Percentiles rank a stretch among this genome's conserved stretches.
Evolutionary conservation across 73 alveolate species (phyloP).

Genomic region (Paramecium caudatum): DNA sequence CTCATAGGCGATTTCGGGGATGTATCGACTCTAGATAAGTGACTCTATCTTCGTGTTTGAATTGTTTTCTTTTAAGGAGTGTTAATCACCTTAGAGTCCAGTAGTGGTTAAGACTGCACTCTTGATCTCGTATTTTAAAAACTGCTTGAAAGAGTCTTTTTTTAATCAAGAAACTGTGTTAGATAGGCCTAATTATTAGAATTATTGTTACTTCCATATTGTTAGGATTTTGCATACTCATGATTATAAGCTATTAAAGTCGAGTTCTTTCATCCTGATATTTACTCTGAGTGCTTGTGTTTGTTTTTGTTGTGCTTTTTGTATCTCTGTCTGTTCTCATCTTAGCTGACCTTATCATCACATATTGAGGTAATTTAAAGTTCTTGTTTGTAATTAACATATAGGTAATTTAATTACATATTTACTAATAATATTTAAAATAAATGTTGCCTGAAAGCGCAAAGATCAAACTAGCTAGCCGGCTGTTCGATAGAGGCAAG

Average conservation of each 20-base stretch:
- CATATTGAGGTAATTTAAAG: slow-evolving; percentile 23
- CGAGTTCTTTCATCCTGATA: slow-evolving; percentile 42
- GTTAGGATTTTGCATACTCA: slow-evolving; percentile 58
- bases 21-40: slow-evolving; percentile 1
- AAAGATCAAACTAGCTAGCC: slow-evolving; percentile 24
- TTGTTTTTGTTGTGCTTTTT: slow-evolving; percentile 11
- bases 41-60: slow-evolving; percentile 5
- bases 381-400: slow-evolving; percentile 43
- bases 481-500: slow-evolving; percentile 49
- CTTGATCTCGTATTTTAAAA: slow-evolving; percentile 16
- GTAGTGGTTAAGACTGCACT: slow-evolving; percentile 14
- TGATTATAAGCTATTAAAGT: slow-evolving; percentile 3
- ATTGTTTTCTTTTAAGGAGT: not conserved
- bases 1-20: slow-evolving; percentile 24
- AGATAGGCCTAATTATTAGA: not conserved
- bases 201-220: slow-evolving; percentile 35
- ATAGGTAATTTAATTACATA: too few species aligned
- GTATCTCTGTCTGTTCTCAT: slow-evolving; percentile 26
- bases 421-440: too few species aligned
- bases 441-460: slow-evolving; percentile 54
- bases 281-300: slow-evolving; percentile 13
- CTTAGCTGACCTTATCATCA: slow-evolving; percentile 11
- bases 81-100: not conserved
- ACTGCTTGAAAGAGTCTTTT: slow-evolving; percentile 8
- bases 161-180: slow-evolving; percentile 15